Evolutionary conservation across 345 rosid genomes (phyloP).

Genomic region (Syzygium grande): DNA sequence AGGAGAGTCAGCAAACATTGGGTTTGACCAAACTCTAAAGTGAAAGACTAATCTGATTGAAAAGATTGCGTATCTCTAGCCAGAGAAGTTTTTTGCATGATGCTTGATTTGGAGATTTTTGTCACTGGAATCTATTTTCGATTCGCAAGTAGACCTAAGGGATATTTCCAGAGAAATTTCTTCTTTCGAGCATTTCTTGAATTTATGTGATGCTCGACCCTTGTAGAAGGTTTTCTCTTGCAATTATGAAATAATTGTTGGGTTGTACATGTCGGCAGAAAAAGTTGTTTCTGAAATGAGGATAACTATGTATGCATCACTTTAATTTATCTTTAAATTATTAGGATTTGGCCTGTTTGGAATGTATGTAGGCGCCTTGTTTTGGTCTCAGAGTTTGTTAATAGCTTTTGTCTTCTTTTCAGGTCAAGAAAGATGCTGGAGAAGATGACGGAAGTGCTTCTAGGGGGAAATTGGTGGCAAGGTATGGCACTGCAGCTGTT

Average conservation of each 20-base stretch:
- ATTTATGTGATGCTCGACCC: background rate
- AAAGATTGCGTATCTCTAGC: background rate
- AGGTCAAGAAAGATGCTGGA: conserved; percentile 55
- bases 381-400: background rate
- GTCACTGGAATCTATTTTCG: background rate
- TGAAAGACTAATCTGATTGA: background rate
- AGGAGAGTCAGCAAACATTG: background rate
- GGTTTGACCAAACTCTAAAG: background rate
- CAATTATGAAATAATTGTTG: background rate
- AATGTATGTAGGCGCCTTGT: background rate
- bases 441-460: conserved; percentile 85
- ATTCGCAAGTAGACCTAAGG: background rate
- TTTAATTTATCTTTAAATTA: background rate
- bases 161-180: background rate
- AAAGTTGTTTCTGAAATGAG: background rate
- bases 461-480: conserved; percentile 97
- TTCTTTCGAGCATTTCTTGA: background rate
- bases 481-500: conserved; percentile 28
- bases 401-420: background rate
- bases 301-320: background rate
- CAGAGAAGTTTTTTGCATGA: background rate
- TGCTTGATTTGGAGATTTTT: background rate
- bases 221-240: background rate
- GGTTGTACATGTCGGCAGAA: background rate
- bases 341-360: background rate